Base-by-base conservation (phyloP, 306 rosid species). In the Ochetophila trinervis region DNA sequence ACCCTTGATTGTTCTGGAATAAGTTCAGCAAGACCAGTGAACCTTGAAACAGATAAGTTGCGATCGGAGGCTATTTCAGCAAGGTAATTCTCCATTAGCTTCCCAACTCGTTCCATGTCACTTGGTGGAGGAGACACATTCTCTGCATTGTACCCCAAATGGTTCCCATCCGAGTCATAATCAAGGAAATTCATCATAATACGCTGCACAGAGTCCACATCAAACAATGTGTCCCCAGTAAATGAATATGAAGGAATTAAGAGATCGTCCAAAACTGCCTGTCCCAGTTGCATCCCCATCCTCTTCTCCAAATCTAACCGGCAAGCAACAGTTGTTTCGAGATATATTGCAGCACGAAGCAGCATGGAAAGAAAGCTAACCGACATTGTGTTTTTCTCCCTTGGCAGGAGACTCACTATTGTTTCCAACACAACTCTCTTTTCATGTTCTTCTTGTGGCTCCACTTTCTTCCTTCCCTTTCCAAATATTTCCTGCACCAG, bases 361-460 rank as follows among this genome's bases (percentile, higher is more conserved):
- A 94, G 83, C 99, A 83, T 88, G 8, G 96, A 86, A 20, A 94
- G 90, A 82, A 94, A 90, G 83, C 99, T 94, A 27, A 90, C 97
- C 32, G 99, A 85, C 80, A 90, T 69, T 40, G 90, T 74, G 56
- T 80, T 86, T 67, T 53, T 84, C 75, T 88, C 99, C 80, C 83
- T 82, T 15, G 99, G 99, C 63, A 94, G 77, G 53, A 94, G 97
- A 60, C 97, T 85, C 75, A 86, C 96, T 50, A 90, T 44, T 71
- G 97, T 90, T 81, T 94, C 99, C 47, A 94, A 71, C 55, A 90
- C 87, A 67, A 88, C 95, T 61, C 99, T 86, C 77, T 90, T 90
- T 61, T 94, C 96, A 44, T 94, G 96, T 78, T 94, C 96, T 66
- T 81, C 82, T 58, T 63, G 66, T 5, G 80, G 84, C 65, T 94